Evolutionary conservation across 129 eudicot genomes (phyloP), one percentile per base, ranked within the genome.

Genomic region (Flaveria trinervia): DNA sequence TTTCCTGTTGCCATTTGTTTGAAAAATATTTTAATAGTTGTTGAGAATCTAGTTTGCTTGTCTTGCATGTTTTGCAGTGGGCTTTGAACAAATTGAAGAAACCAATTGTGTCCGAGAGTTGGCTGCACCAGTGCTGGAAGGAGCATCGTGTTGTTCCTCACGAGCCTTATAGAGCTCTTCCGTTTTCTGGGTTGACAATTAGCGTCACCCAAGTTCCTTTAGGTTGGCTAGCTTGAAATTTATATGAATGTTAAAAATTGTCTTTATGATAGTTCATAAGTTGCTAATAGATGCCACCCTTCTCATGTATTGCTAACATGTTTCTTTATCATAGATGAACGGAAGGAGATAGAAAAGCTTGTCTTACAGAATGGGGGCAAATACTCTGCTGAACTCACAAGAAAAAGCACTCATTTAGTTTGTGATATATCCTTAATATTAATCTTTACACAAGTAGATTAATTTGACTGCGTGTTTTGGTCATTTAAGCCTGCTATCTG

Each of bases 101-200:
- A 86, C 97, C 97, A 61, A 88, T 94, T 65, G 96, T 94, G 69
- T 89, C 89, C 7, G 83, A 81, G 46, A 86, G 85, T 80, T 94
- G 99, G 99, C 73, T 94, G 73, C 85, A 83, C 68, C 99, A 91
- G 75, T 94, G 99, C 78, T 91, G 99, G 99, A 91, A 87, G 82
- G 97, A 94, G 81, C 99, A 94, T 75, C 97, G 97, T 62, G 80
- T 89, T 80, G 99, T 94, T 83, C 88, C 99, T 52, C 89, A 89
- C 72, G 99, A 94, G 76, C 71, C 97, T 83, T 91, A 87, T 84
- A 84, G 89, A 80, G 85, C 89, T 85, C 96, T 80, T 79, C 96
- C 99, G 59, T 94, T 94, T 80, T 77, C 89, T 30, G 99, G 99
- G 70, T 80, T 94, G 87, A 88, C 81, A 54, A 89, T 94, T 25